Base-by-base conservation (phyloP, 495 filamentous ascomycete genomes). In the Clohesyomyces aquaticus region DNA sequence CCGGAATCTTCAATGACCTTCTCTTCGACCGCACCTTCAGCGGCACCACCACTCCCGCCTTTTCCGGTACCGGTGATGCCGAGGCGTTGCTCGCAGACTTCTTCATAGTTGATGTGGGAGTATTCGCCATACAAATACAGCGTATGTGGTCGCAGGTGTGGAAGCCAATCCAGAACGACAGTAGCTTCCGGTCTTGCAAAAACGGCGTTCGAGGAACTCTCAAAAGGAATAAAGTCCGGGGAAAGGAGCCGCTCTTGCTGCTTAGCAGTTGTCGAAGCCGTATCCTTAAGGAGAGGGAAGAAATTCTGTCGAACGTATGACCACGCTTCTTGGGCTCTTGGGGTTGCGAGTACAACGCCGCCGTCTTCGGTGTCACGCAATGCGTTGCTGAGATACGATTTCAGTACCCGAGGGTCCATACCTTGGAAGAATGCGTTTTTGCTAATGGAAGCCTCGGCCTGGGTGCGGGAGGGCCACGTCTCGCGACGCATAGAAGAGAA, bases 71-170 rank as follows among this genome's bases (percentile, higher is more conserved):
- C 88, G 9, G 88, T 90, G 2, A 4, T 45, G 16, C 25, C 45
- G 1, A 54, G 12, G 16, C 47, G 56, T 18, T 48, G 6, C 22
- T 50, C 10, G 18, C 49, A 38, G 14, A 43, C 16, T 35, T 61
- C 38, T 21, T 53, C 45, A 29, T n/a, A 12, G 18, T 83, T 88
- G 68, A 96, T 79, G 2, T 83, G 73, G 12, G 85, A 89, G 41
- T 80, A 77, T 8, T 76, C 83, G 27, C 85, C 93, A 72, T 91
- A 91, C 49, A 96, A 77, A 75, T 90, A 97, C 19, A 96, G 77
- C 19, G 88, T 85, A 19, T 84, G 85, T 0, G 92, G 91, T 1
- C 88, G 82, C 35, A 98, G 76, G 60, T 80, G 71, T 0, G 85
- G 84, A 3, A 98, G 81, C 42, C 83, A 76, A 1, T 76, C 61